These are phyloP conservation scores for Talaromyces sp. DNA, from an alignment of 2,329 filamentous ascomycete genomes.

Conservation along the genomic window DNA sequence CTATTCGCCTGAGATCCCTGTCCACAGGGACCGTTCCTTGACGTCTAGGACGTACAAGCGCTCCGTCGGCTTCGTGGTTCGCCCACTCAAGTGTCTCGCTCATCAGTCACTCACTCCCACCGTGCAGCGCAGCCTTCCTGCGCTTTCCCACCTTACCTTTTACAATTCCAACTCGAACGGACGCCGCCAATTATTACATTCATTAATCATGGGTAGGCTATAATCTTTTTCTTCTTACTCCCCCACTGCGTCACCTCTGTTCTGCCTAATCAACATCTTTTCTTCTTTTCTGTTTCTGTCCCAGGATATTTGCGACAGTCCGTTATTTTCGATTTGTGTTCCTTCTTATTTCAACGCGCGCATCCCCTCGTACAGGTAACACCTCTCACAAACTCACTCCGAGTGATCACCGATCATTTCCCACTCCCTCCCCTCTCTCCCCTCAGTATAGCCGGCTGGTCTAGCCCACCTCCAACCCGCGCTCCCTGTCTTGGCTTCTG, in stretches of 20 bases:
- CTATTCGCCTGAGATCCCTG: constrained; percentile 18
- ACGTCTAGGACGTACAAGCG: constrained; percentile 18
- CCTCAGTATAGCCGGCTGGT: constrained; percentile 14
- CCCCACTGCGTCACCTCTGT: constrained; percentile 4
- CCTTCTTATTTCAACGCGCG: constrained; percentile 3
- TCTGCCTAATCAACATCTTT: neutral
- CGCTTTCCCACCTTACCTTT: constrained; percentile 18
- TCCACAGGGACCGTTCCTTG: constrained; percentile 15
- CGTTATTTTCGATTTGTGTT: constrained; percentile 14
- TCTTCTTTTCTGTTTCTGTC: neutral
- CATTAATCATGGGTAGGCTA: constrained; percentile 27
- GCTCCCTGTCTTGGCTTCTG: constrained; percentile 25
- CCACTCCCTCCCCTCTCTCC: neutral
- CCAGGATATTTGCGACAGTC: neutral
- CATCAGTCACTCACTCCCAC: constrained; percentile 15
- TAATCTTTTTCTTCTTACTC: constrained; percentile 13
- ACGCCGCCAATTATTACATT: constrained; percentile 18
- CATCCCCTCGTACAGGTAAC: constrained; percentile 13
- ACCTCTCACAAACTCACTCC: constrained; percentile 7
- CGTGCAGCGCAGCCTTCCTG: constrained; percentile 19
- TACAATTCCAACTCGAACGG: constrained; percentile 17
- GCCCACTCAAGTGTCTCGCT: constrained; percentile 16
- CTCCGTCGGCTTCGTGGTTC: constrained; percentile 15
- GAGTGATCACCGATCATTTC: constrained; percentile 9
- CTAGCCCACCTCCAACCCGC: constrained; percentile 24